These are phyloP conservation scores for Centrapalus pauciflorus DNA, from an alignment of 129 eudicot species.

Conservation along the genomic window DNA sequence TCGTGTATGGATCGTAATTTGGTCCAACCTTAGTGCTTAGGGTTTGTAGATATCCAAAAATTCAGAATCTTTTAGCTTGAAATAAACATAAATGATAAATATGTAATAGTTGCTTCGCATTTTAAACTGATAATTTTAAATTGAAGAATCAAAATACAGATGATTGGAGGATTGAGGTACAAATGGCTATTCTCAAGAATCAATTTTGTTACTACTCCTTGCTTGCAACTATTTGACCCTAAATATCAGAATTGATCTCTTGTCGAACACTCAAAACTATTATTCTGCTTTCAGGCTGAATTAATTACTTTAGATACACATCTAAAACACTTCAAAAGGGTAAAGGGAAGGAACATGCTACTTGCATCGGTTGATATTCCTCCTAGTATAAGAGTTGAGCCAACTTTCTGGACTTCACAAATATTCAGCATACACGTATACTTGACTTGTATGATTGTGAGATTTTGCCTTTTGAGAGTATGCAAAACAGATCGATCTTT, in stretches of 20 bases:
- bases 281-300: background rate
- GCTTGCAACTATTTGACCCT: background rate
- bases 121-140: background rate
- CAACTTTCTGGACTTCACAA: too few species aligned
- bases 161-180: background rate
- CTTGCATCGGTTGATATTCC: background rate
- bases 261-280: background rate
- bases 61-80: background rate
- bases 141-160: background rate
- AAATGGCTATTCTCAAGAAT: too few species aligned
- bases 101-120: background rate
- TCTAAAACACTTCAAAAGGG: background rate
- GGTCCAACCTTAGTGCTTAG: conserved; percentile 10
- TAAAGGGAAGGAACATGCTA: background rate
- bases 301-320: background rate
- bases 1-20: conserved; percentile 8
- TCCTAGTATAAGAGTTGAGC: background rate
- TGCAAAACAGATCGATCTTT: too few species aligned
- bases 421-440: background rate
- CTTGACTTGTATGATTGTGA: background rate
- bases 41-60: conserved; percentile 12
- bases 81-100: background rate
- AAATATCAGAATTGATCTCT: background rate
- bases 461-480: background rate
- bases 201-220: background rate